Base-by-base conservation (phyloP, 805 yeast species). In the Scheffersomyces amazonensis region DNA sequence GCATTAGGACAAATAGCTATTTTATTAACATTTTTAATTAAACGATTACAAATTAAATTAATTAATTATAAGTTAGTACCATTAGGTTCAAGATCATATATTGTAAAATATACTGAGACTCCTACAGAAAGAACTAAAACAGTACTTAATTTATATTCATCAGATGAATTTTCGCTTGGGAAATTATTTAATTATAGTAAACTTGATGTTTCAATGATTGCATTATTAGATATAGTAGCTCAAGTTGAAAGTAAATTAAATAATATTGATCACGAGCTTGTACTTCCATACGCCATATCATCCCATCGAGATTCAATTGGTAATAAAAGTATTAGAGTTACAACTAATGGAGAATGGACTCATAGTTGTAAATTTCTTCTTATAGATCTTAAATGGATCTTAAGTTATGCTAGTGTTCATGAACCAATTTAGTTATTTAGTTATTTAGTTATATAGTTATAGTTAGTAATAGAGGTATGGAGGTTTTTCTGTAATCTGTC, bases 1-100 rank as follows among this genome's bases (percentile, higher is more conserved):
- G 96, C 95, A 0, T 62, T 90, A 50, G 98, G 98, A 0, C 96
- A 90, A 48, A 64, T 90, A 2, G 75, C 87, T 2, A 62, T 88
- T 10, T 60, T 91, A 15, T 55, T 90, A 21, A 72, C 82, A 0
- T 86, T 91, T 1, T 71, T 89, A 2, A 60, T 76, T 1, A 65
- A 76, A 10, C 69, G 81, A 31, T 66, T 88, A 21, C 69, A 76
- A 7, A 57, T 87, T 18, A 69, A 70, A 22, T 54, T 87, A 7
- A 63, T 66, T 0, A 77, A 78, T 3, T 90, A 85, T 57, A 75
- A 75, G 42, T 59, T 90, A 13, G 73, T 80, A 16, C 96, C 97
- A 0, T 68, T 87, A 76, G 96, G 96, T 0, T 84, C 96, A 1
- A 80, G 78, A 43, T 88, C 96, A 0, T 77, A 77, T 35, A 83